Conservation (phyloP, 1,284 basidiomycete genomes). For the Papiliotrema terrestris region DNA sequence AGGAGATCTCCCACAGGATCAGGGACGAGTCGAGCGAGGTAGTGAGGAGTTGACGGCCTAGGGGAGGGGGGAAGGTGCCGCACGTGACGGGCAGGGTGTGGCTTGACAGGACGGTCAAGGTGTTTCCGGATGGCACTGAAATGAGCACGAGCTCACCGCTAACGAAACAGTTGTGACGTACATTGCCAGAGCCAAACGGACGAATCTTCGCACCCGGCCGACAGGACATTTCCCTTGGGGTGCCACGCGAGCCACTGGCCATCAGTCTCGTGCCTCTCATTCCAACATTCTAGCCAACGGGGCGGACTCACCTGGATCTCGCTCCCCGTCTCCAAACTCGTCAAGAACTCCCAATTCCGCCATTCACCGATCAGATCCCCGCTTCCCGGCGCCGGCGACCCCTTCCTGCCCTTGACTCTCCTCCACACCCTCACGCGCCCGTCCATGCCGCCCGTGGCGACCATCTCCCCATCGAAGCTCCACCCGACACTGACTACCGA, state of each 20-base stretch:
- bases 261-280: not conserved
- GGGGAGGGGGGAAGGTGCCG: conserved; percentile 70
- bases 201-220: conserved; percentile 88
- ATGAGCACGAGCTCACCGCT: not conserved
- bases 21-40: conserved; percentile 79
- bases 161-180: conserved; percentile 45
- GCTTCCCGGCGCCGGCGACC: not conserved
- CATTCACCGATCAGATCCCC: conserved; percentile 64
- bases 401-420: conserved; percentile 53
- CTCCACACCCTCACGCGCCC: conserved; percentile 89
- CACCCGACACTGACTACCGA: conserved; percentile 79
- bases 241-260: conserved; percentile 90
- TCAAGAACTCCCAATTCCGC: conserved; percentile 85
- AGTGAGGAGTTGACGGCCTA: conserved; percentile 80
- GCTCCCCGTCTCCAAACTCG: conserved; percentile 86
- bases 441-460: conserved; percentile 97
- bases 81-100: conserved; percentile 82
- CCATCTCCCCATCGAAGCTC: conserved; percentile 82
- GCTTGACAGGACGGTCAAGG: conserved; percentile 92
- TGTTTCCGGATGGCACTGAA: conserved; percentile 84
- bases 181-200: conserved; percentile 99
- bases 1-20: conserved; percentile 87
- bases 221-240: conserved; percentile 82
- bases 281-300: no score
- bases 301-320: conserved; percentile 85